Evolutionary conservation across 179 eudicot species (phyloP), one percentile per base, ranked within the genome.

Genomic region (Vitellaria paradoxa): DNA sequence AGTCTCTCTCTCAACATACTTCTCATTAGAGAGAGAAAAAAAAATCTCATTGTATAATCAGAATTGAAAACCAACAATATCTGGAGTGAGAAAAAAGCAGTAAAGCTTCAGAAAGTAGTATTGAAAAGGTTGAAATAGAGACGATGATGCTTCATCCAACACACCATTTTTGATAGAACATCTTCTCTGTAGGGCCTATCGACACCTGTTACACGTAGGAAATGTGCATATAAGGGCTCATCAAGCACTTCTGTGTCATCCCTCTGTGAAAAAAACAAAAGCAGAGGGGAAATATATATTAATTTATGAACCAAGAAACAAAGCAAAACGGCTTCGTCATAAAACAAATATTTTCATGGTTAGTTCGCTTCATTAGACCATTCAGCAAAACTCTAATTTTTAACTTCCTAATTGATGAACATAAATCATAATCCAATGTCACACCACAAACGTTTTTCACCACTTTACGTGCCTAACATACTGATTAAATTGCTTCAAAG

Each of bases 201-300:
- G 7, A 64, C 87, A 65, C 93, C 97, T 20, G 97, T 93, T 37
- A 79, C 91, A 62, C 78, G 82, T 67, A 95, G 88, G 82, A 85
- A 93, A 80, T 85, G 80, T 52, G 91, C 95, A 84, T 95, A 95
- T 8, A 95, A 86, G 13, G 99, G 99, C 82, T 95, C 99, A 87
- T 95, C 99, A 75, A 90, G 90, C 82, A 89, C 99, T 89, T 95
- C 99, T 60, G 68, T 90, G 79, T 93, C 99, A 88, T 95, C 91
- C 80, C 99, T 84, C 99, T 95, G 84, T 18, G 9, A 7, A 76
- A 80, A 83, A 60, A 53, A 3, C 60, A 47, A 24, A n/a, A 50
- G 24, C 49, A 3, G 53, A 23, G 49, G 17, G 42, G 7, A 15
- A 60, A 73, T 13, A 24, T 9, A 10, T 49, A 70, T 70, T 50